phyloP scores from a whole-genome alignment of 139 green algal genomes.

The Edaphochlamys debaryana region DNA sequence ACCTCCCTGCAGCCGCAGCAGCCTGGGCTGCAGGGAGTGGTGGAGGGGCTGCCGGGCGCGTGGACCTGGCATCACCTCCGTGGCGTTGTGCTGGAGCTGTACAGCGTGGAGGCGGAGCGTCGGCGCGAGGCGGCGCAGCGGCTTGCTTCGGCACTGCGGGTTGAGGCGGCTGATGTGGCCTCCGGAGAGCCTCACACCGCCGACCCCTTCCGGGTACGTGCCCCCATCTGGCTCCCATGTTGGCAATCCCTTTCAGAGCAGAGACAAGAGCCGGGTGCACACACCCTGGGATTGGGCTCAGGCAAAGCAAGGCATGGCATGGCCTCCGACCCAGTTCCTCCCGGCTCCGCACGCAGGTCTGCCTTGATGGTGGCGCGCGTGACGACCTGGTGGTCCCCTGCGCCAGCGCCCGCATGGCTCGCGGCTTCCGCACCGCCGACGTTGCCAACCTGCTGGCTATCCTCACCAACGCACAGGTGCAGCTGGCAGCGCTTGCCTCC shows the following conservation, averaged over 20 bases:
- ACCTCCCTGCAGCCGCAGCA: too few species aligned
- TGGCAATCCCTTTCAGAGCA: too few species aligned
- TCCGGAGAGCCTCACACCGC: slow-evolving; percentile 10
- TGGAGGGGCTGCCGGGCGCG: too few species aligned
- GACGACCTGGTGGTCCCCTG: slow-evolving; percentile 46
- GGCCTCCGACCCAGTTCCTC: too few species aligned
- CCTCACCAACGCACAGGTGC: slow-evolving; percentile 43
- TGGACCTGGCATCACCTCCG: not conserved
- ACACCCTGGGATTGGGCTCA: too few species aligned
- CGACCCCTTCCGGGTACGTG: slow-evolving; percentile 26
- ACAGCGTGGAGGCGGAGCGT: not conserved
- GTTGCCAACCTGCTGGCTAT: slow-evolving; percentile 61
- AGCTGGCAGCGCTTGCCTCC: too few species aligned
- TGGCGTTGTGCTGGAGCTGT: slow-evolving; percentile 26
- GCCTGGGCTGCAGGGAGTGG: too few species aligned
- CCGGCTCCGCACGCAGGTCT: slow-evolving; percentile 14
- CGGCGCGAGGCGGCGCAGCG: not conserved
- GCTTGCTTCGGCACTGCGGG: slow-evolving; percentile 41
- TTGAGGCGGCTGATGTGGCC: not conserved
- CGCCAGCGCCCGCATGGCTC: slow-evolving; percentile 38
- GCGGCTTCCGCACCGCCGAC: slow-evolving; percentile 51
- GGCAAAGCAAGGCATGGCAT: too few species aligned
- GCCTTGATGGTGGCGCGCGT: slow-evolving; percentile 44
- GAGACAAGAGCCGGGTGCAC: too few species aligned
- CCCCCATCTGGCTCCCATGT: too few species aligned